Conservation (phyloP, 257 asterid species). For the Asclepias syriaca region DNA sequence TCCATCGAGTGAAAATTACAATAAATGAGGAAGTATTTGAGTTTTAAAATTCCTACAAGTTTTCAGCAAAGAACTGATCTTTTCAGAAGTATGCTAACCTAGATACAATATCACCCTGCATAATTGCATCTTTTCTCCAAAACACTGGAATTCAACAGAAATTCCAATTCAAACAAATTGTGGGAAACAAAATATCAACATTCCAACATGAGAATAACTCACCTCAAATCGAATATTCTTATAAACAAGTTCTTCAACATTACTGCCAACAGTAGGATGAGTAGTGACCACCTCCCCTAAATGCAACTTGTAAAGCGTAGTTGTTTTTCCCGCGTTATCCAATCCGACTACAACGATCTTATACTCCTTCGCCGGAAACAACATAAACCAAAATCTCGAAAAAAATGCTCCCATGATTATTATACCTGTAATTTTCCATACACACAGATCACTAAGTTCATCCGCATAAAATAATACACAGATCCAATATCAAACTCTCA, state of each 20-base stretch:
- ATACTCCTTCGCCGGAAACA: constrained; percentile 95
- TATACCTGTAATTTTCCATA: constrained; percentile 13
- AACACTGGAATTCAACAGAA: background rate
- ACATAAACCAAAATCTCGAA: constrained; percentile 89
- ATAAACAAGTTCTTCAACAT: constrained; percentile 91
- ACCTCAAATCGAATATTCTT: constrained; percentile 97
- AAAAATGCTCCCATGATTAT: constrained; percentile 68
- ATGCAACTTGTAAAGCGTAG: constrained; percentile 76
- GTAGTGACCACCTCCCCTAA: constrained; percentile 96
- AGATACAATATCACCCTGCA: background rate
- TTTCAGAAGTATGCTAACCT: background rate
- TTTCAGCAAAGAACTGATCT: no score
- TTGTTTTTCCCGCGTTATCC: constrained; percentile 97
- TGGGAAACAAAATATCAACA: background rate
- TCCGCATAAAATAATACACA: background rate
- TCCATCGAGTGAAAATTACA: background rate
- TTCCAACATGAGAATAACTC: background rate
- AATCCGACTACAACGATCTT: constrained; percentile 96
- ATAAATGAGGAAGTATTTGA: background rate
- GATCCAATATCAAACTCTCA: background rate
- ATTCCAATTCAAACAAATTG: background rate
- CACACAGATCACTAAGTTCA: background rate
- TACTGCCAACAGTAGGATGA: constrained; percentile 98
- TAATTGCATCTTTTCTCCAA: background rate
- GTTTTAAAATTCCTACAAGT: background rate